Evolutionary conservation across 2,329 filamentous ascomycete species (phyloP).

Genomic region (Talaromyces rugulosus): DNA sequence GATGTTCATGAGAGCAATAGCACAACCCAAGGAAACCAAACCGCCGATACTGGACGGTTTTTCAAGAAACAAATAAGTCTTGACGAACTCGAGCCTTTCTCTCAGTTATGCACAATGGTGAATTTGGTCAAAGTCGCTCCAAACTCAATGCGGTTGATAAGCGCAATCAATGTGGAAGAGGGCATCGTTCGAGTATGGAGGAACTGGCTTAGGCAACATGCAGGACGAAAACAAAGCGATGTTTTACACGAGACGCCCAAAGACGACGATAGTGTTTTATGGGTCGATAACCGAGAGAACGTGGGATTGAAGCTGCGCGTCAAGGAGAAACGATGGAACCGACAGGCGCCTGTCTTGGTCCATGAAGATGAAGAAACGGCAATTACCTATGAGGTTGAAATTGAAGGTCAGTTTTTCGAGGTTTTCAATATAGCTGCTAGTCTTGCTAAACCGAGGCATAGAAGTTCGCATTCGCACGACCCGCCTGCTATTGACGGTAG

Average conservation of each 20-base stretch:
- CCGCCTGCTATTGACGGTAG: slow-evolving; percentile 60
- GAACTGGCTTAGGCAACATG: slow-evolving; percentile 60
- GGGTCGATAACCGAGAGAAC: slow-evolving; percentile 60
- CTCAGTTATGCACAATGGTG: slow-evolving; percentile 65
- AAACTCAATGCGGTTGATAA: slow-evolving; percentile 58
- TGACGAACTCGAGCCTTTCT: slow-evolving; percentile 68
- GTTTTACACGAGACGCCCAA: slow-evolving; percentile 12
- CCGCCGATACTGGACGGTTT: slow-evolving; percentile 12
- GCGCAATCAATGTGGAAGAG: slow-evolving; percentile 63
- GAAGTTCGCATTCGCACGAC: slow-evolving; percentile 65
- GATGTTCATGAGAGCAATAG: not conserved
- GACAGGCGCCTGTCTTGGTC: slow-evolving; percentile 52
- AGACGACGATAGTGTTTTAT: slow-evolving; percentile 53
- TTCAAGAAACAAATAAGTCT: slow-evolving; percentile 60
- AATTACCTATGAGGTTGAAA: slow-evolving; percentile 66
- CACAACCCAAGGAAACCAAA: not conserved
- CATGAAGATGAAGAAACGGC: slow-evolving; percentile 60
- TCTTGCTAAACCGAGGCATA: slow-evolving; percentile 28
- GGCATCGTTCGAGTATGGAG: slow-evolving; percentile 68
- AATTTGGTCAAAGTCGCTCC: slow-evolving; percentile 66
- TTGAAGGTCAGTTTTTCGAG: slow-evolving; percentile 56
- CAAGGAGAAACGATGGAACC: slow-evolving; percentile 45
- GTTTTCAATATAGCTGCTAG: no score
- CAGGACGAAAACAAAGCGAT: slow-evolving; percentile 6
- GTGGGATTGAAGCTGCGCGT: slow-evolving; percentile 69